phyloP scores from a whole-genome alignment of 352 stramenopile species.

The Blastocystis sp. region DNA sequence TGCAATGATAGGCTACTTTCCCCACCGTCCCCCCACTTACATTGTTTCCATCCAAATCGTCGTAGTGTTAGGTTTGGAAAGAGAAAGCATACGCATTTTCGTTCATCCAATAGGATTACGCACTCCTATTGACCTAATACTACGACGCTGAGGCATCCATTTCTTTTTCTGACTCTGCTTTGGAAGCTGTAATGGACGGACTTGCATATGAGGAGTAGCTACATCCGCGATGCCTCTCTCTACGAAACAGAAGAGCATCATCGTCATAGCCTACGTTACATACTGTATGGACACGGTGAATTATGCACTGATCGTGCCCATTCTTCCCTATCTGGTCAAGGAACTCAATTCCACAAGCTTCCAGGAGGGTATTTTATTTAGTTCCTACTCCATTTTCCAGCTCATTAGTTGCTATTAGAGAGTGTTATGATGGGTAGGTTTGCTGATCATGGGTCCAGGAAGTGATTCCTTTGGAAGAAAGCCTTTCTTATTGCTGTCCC shows the following conservation, averaged over 20 bases:
- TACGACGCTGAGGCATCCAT: neutral
- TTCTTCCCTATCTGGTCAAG: conserved; percentile 49
- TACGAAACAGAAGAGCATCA: neutral
- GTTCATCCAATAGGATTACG: neutral
- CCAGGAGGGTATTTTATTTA: conserved; percentile 37
- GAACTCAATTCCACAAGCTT: conserved; percentile 36
- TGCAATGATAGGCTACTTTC: too few species aligned
- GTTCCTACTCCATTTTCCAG: conserved; percentile 28
- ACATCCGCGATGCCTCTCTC: too few species aligned
- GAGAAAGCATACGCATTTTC: too few species aligned
- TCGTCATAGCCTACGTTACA: conserved; percentile 50
- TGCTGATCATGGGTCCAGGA: conserved; percentile 33
- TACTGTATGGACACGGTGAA: conserved; percentile 49
- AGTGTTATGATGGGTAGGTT: neutral
- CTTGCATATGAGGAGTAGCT: too few species aligned
- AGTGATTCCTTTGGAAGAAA: conserved; percentile 65
- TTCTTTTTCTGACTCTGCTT: neutral
- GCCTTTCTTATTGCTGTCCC: conserved; percentile 27
- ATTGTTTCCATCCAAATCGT: too few species aligned
- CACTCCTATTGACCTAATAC: neutral
- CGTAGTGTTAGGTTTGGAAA: too few species aligned
- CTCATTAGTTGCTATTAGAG: conserved; percentile 16
- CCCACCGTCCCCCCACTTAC: too few species aligned
- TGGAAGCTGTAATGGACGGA: neutral
- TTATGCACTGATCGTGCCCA: conserved; percentile 35